Evolutionary conservation across 345 rosid genomes (phyloP).

Genomic region (Eucalyptus fibrosa): DNA sequence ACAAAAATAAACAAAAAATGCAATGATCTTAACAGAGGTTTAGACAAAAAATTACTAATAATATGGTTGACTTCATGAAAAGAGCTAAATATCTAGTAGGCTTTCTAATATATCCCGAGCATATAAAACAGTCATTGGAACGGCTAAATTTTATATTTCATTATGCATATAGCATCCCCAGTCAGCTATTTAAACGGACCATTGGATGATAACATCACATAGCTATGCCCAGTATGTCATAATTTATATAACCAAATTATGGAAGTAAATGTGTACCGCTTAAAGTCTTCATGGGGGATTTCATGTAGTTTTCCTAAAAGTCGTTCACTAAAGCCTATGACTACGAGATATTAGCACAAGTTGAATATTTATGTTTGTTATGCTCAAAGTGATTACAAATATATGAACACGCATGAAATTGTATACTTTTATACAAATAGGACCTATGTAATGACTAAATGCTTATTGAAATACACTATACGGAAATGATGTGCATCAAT

Average conservation of each 20-base stretch:
- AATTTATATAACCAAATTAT: background rate
- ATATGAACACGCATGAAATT: background rate
- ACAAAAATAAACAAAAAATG: no score
- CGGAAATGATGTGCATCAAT: accelerated
- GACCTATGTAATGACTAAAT: background rate
- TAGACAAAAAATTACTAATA: background rate
- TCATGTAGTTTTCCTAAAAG: no score
- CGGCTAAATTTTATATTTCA: background rate
- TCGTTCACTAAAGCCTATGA: no score
- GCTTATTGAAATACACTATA: background rate
- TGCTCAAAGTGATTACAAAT: background rate
- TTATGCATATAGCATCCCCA: background rate
- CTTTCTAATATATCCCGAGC: background rate
- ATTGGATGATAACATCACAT: background rate
- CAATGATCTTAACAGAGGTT: no score
- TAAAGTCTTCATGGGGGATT: background rate
- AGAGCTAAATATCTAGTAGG: no score
- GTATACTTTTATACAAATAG: accelerated
- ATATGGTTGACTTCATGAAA: background rate
- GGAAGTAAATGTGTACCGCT: background rate
- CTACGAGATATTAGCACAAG: no score
- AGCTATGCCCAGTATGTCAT: background rate
- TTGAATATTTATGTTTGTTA: no score
- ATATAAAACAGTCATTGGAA: background rate
- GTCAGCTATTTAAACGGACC: background rate